A percentile compares a stretch with the other conserved stretches of the same genome.
Conservation (phyloP, 768 basidiomycete species). For the Leccinum uliginosum region DNA sequence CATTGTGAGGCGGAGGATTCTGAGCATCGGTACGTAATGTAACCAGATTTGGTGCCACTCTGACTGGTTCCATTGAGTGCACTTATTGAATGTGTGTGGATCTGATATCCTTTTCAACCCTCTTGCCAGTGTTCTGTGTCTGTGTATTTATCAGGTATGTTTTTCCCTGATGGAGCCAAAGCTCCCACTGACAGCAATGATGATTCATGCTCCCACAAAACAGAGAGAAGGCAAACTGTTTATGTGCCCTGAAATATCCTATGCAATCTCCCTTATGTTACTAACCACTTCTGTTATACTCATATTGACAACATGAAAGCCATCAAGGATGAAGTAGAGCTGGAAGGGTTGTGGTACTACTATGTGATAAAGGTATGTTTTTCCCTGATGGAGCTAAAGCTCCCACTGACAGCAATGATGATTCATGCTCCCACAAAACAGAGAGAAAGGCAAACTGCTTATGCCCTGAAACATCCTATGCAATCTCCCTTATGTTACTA, state of each 20-base stretch:
- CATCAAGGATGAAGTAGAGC: too few relatives aligned
- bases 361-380: too few relatives aligned
- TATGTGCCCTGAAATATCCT: constrained; percentile 70
- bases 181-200: constrained; percentile 51
- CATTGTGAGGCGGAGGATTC: too few relatives aligned
- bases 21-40: constrained; percentile 54
- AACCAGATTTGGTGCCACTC: neutral
- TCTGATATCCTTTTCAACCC: constrained; percentile 90
- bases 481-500: constrained; percentile 82
- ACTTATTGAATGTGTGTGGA: constrained; percentile 84
- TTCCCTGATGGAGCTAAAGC: constrained; percentile 75
- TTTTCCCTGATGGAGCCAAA: constrained; percentile 75
- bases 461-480: constrained; percentile 73
- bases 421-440: constrained; percentile 56
- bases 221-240: constrained; percentile 75
- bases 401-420: constrained; percentile 49
- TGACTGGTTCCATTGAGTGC: constrained; percentile 47
- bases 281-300: constrained; percentile 83
- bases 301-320: constrained; percentile 60
- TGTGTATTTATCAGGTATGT: constrained; percentile 72
- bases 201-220: constrained; percentile 54
- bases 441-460: constrained; percentile 73
- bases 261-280: constrained; percentile 81
- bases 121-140: constrained; percentile 80
- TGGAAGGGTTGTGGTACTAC: too few relatives aligned